Evolutionary conservation across 768 basidiomycete genomes (phyloP), one percentile per base, ranked within the genome.

Genomic region (Psilocybe subaeruginosa): DNA sequence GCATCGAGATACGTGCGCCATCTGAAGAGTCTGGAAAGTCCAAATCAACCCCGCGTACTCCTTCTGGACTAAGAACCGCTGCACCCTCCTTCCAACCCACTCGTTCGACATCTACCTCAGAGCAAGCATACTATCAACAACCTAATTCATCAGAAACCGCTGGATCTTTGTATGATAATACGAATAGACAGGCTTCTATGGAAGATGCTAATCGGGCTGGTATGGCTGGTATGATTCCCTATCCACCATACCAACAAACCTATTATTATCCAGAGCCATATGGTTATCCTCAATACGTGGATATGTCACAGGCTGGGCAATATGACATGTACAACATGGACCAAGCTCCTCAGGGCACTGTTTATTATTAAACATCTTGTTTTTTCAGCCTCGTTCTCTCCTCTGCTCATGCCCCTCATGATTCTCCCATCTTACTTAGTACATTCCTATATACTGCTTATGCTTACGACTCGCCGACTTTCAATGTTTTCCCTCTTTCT

Each of bases 221-320:
- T 51, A 67, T 64, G 52, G 8, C 55, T 35, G 66, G 72, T 52
- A 77, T 85, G 80, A 81, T 86, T 77, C 74, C 74, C 50, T 90
- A 90, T 58, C 69, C 82, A 23, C 71, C 81, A n/a, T 90, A 90
- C 68, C 83, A 82, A 39, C 81, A 84, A 66, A 81, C 79, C 43
- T 90, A 90, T 76, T 92, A 89, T 73, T 90, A 88, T 72, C 87
- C 88, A 23, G 87, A 89, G 54, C 80, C 82, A 62, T 91, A 91
- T 67, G 79, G 78, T 59, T 91, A 91, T 72, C 77, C 83, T 61
- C 82, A 79, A 46, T 90, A 89, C 76, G 76, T 89, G 78, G 90
- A 90, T 73, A 80, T 85, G 82, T 80, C 86, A 47, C 87, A 87
- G 65, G 73, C 78, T 64, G 81, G 84, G 71, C 84, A 83, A 67